These are phyloP conservation scores for Pythium sp. DNA, from an alignment of 352 stramenopile species.

Conservation along the genomic window DNA sequence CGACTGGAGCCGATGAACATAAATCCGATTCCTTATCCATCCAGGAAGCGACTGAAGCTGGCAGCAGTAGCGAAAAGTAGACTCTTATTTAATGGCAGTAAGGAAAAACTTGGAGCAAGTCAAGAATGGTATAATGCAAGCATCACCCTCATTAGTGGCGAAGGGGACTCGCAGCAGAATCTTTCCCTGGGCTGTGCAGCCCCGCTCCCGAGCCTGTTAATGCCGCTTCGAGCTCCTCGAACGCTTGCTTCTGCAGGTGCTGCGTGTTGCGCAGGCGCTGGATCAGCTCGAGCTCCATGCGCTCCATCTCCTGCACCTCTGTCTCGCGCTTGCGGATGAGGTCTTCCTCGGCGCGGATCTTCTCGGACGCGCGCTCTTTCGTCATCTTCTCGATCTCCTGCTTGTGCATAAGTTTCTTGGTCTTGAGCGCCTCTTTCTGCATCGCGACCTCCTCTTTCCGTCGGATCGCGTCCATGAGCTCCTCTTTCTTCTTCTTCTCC, in stretches of 20 bases:
- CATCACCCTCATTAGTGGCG: conserved; percentile 8
- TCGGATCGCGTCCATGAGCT: conserved; percentile 61
- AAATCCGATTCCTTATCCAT: background rate
- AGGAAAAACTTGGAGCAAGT: background rate
- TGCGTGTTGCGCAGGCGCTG: conserved; percentile 80
- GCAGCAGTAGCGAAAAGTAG: background rate
- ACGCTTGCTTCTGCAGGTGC: conserved; percentile 82
- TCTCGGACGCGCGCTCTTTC: conserved; percentile 57
- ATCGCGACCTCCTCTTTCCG: conserved; percentile 65
- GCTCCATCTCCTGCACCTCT: conserved; percentile 83
- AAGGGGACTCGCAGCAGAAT: conserved; percentile 19
- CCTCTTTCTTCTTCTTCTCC: conserved; percentile 62
- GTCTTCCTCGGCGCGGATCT: conserved; percentile 65
- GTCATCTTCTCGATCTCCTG: conserved; percentile 76
- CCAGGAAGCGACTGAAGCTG: background rate
- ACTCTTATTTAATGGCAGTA: background rate
- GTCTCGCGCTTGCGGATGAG: conserved; percentile 49
- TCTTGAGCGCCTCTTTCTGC: conserved; percentile 65
- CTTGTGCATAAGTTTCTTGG: conserved; percentile 63
- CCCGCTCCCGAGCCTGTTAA: conserved; percentile 46
- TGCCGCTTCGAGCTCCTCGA: conserved; percentile 79
- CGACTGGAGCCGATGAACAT: too few species aligned
- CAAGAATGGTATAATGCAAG: background rate
- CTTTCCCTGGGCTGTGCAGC: conserved; percentile 28
- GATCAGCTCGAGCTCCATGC: conserved; percentile 77